These are phyloP conservation scores for Asclepias syriaca DNA, from an alignment of 257 asterid species.

Conservation along the genomic window DNA sequence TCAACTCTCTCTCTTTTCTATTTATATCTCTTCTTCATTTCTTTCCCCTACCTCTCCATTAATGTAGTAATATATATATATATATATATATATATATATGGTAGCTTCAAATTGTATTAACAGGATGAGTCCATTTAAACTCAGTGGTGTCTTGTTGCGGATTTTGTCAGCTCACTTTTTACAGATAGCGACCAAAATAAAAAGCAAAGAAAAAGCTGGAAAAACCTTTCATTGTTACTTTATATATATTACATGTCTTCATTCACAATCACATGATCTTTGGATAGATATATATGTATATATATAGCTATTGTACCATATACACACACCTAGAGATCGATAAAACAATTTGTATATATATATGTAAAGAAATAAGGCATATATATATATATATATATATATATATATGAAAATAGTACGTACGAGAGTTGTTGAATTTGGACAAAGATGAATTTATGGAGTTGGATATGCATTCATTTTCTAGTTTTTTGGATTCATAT, in stretches of 20 bases:
- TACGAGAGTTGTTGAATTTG: not conserved
- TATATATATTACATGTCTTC: not conserved
- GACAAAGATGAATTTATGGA: not conserved
- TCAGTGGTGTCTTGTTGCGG: not conserved
- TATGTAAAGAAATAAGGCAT: too few species aligned
- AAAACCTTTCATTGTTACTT: not conserved
- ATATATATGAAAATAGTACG: not conserved
- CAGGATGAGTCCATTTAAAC: not conserved
- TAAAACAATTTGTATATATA: too few species aligned
- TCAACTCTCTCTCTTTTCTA: not conserved
- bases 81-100: too few species aligned
- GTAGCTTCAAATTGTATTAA: not conserved
- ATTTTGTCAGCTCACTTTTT: constrained; percentile 4
- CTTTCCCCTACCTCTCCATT: not conserved
- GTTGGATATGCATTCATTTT: not conserved
- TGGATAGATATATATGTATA: not conserved
- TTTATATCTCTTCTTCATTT: not conserved
- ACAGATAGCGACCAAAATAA: not conserved
- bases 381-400: too few species aligned
- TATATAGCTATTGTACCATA: not conserved
- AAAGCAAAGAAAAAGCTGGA: not conserved
- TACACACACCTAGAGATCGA: not conserved
- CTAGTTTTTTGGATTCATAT: not conserved
- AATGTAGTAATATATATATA: not conserved
- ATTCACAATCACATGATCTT: not conserved